Evolutionary conservation across 1,284 basidiomycete genomes (phyloP).

Genomic region (Puccinia horiana): DNA sequence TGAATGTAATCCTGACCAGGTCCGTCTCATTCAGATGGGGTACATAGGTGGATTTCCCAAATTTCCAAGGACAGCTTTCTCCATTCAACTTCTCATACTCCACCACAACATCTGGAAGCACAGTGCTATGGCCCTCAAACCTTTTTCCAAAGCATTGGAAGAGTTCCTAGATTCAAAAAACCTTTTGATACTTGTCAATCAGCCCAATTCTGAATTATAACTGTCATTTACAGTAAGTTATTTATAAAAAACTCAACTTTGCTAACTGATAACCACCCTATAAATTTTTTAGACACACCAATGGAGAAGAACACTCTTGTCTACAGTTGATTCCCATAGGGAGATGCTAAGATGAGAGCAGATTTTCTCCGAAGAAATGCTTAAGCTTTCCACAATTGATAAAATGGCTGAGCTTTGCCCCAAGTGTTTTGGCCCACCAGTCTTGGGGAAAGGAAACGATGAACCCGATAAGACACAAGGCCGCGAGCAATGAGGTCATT

Average conservation of each 20-base stretch:
- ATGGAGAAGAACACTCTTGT: constrained; percentile 13
- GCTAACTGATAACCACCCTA: background rate
- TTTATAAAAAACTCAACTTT: background rate
- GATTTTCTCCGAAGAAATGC: background rate
- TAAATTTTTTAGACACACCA: background rate
- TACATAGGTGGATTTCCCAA: background rate
- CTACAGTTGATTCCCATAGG: background rate
- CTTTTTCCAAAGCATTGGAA: background rate
- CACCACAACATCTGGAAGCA: constrained; percentile 8
- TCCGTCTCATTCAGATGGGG: constrained; percentile 8
- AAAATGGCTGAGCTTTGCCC: background rate
- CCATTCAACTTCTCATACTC: background rate
- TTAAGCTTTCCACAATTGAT: background rate
- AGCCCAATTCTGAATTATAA: background rate
- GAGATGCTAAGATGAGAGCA: background rate
- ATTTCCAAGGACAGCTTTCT: background rate
- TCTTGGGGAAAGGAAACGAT: no score
- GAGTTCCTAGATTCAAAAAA: constrained; percentile 10
- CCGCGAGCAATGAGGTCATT: no score
- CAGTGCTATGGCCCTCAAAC: background rate
- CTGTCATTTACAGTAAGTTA: background rate
- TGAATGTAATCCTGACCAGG: background rate
- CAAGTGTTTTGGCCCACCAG: background rate
- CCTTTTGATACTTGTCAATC: background rate
- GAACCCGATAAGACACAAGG: no score